A percentile compares a stretch with the other conserved stretches of the same genome.
Conservation (phyloP, 495 filamentous ascomycete genomes). For the Schizothecium vesticola region DNA sequence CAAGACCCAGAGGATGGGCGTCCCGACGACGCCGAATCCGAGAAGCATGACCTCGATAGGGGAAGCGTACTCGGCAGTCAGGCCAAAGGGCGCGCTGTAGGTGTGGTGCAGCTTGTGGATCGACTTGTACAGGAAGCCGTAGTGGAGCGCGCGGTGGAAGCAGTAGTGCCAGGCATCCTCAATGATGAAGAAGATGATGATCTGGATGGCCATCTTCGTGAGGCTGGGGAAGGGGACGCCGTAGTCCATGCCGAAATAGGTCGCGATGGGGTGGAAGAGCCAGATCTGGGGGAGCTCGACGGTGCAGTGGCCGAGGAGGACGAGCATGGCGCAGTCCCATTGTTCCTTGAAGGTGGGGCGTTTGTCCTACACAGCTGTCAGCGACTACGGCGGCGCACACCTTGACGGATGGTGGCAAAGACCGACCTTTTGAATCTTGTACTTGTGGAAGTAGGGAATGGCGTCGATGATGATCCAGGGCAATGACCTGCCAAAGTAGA, state of each 20-base stretch:
- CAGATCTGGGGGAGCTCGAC: conserved; percentile 98
- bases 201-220: conserved; percentile 85
- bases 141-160: conserved; percentile 89
- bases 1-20: conserved; percentile 80
- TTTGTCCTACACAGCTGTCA: conserved; percentile 58
- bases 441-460: conserved; percentile 80
- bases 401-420: not conserved
- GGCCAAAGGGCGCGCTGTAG: conserved; percentile 93
- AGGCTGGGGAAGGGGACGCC: conserved; percentile 82
- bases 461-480: conserved; percentile 92
- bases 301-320: conserved; percentile 89
- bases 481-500: conserved; percentile 89
- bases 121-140: conserved; percentile 86
- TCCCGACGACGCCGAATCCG: conserved; percentile 82
- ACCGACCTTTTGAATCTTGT: conserved; percentile 87
- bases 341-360: conserved; percentile 85
- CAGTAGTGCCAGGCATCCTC: conserved; percentile 99
- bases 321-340: conserved; percentile 87
- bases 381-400: not conserved
- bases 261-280: conserved; percentile 98
- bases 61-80: conserved; percentile 95
- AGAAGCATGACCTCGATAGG: conserved; percentile 96
- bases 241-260: conserved; percentile 83
- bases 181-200: conserved; percentile 88
- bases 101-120: conserved; percentile 99